Percentiles rank a stretch among this genome's conserved stretches.
Evolutionary conservation across 1,284 basidiomycete species (phyloP).

Genomic region (Ustilago loliicola): DNA sequence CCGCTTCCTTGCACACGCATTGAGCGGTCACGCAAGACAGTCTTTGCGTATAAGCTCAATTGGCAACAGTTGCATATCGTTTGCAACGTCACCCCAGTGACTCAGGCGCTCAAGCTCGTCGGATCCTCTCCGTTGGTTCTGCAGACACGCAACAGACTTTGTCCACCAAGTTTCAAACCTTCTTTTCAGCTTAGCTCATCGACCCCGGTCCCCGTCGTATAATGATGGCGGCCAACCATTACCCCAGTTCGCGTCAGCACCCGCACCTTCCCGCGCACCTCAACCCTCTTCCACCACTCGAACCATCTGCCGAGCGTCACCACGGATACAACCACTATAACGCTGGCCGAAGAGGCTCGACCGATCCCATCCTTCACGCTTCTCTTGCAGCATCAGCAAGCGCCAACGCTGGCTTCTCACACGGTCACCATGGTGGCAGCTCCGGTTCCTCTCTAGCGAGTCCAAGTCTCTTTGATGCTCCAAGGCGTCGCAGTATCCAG

Average conservation of each 20-base stretch:
- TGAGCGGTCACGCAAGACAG: background rate
- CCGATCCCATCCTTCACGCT: slow-evolving; percentile 57
- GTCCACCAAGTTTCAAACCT: background rate
- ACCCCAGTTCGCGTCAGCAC: slow-evolving; percentile 49
- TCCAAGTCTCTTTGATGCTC: slow-evolving; percentile 45
- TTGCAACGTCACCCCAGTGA: background rate
- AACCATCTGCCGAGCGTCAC: slow-evolving; percentile 52
- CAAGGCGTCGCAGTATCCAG: slow-evolving; percentile 51
- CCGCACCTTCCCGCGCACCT: slow-evolving; percentile 52
- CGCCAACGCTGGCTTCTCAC: slow-evolving; percentile 37
- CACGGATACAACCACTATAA: slow-evolving; percentile 37
- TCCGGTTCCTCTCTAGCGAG: slow-evolving; percentile 44
- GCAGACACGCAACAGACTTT: too few species aligned
- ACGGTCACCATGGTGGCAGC: slow-evolving; percentile 35
- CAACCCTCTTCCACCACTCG: slow-evolving; percentile 53
- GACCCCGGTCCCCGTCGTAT: slow-evolving; percentile 4
- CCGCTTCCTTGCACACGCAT: background rate
- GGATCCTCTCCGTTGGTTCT: too few species aligned
- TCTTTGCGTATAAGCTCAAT: background rate
- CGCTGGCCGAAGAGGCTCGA: slow-evolving; percentile 47
- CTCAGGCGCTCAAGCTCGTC: too few species aligned
- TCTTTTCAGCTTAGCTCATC: background rate
- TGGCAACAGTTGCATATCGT: background rate
- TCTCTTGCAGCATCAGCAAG: slow-evolving; percentile 54
- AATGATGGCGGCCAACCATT: slow-evolving; percentile 57